Evolutionary conservation across 2,329 filamentous ascomycete species (phyloP).

Genomic region (Chaetomium globosum): DNA sequence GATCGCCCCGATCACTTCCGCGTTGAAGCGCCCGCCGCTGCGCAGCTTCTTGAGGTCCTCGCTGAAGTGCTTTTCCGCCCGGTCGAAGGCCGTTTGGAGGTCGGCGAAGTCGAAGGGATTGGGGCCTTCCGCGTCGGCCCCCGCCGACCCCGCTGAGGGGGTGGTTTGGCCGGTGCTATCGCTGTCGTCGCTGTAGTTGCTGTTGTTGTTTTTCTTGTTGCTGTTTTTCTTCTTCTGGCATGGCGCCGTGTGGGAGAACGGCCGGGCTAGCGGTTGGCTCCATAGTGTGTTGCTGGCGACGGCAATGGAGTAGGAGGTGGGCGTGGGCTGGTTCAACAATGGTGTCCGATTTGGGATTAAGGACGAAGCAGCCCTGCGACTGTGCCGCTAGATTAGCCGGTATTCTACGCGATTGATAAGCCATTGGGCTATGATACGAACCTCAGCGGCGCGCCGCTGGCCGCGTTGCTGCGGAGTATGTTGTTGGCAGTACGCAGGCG

Average conservation of each 20-base stretch:
- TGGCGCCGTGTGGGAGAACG: conserved; percentile 27
- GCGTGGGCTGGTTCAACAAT: not conserved
- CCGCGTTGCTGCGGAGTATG: conserved; percentile 29
- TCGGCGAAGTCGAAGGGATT: conserved; percentile 55
- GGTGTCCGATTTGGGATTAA: not conserved
- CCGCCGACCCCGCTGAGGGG: conserved; percentile 11
- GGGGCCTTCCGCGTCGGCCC: conserved; percentile 43
- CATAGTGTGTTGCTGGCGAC: conserved; percentile 4
- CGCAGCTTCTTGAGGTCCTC: conserved; percentile 48
- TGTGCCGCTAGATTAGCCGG: not conserved
- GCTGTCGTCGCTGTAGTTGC: conserved; percentile 11
- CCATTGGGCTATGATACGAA: conserved; percentile 25
- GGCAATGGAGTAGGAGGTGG: not conserved
- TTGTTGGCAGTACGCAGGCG: conserved; percentile 28
- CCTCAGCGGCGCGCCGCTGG: conserved; percentile 23
- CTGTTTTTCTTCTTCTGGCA: conserved; percentile 17
- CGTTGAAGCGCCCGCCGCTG: conserved; percentile 56
- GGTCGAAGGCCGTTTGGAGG: conserved; percentile 48
- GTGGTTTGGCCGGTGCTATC: not conserved
- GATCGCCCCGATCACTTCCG: conserved; percentile 50
- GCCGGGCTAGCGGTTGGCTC: conserved; percentile 10
- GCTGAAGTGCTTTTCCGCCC: conserved; percentile 49
- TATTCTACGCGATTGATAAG: conserved; percentile 8
- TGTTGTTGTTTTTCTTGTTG: not conserved
- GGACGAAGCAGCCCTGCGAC: conserved; percentile 18